Evolutionary conservation across 2,329 filamentous ascomycete genomes (phyloP), one percentile per base, ranked within the genome.

Genomic region (Colletotrichum somersetense): DNA sequence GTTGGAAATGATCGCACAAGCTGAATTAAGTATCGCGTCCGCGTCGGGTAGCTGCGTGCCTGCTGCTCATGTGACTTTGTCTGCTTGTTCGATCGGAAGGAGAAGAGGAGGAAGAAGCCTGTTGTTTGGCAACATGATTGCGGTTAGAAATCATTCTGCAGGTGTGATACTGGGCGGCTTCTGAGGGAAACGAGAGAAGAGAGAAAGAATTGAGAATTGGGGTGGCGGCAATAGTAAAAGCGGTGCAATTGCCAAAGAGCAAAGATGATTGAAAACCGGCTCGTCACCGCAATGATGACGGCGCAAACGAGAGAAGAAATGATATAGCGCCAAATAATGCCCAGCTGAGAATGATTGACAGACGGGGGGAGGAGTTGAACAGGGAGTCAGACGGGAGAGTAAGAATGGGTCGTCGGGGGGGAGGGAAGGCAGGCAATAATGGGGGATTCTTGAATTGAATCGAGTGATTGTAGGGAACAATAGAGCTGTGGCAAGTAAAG

Each of bases 91-190:
- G 76, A 70, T 76, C 75, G 77, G 77, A 76, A 75, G 69, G 75
- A 74, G 62, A 73, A 76, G 75, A 67, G 40, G 58, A 55, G 63
- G 80, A 71, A 74, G 35, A 44, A 75, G 84, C 82, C 85, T 87
- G 83, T 81, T 85, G 80, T 82, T 85, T 85, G 83, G 82, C 83
- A 81, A 84, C 79, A 84, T 82, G 83, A 83, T 84, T 85, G 84
- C 82, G 78, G 87, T 89, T 89, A 89, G 87, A 84, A 81, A 80
- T 80, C 80, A 85, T 84, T 81, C 82, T 84, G 79, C 66, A 40
- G 59, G 61, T 40, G 33, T 48, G 20, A 42, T 53, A 53, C 61
- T 38, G 46, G 40, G 42, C 55, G 55, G 38, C 67, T 70, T 72
- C 70, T 56, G 55, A 53, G 53, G 33, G 44, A 81, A 77, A 65